These are phyloP conservation scores for Anacardium occidentale DNA, from an alignment of 345 rosid genomes.

Conservation along the genomic window DNA sequence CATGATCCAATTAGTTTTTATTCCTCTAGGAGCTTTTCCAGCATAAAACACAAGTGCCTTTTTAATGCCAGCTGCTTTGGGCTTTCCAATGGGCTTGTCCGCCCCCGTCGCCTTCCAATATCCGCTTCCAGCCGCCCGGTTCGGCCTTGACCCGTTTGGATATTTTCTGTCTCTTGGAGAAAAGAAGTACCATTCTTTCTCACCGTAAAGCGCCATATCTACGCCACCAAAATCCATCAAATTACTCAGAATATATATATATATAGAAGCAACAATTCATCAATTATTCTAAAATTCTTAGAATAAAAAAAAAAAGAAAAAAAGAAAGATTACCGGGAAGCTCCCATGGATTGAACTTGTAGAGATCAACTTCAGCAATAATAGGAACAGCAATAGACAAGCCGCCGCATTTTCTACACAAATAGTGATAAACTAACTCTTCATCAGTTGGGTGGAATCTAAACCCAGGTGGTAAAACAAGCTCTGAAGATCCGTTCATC, in stretches of 20 bases:
- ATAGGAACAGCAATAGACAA: slow-evolving; percentile 60
- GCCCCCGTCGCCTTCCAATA: slow-evolving; percentile 97
- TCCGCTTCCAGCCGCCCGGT: slow-evolving; percentile 83
- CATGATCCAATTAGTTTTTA: slow-evolving; percentile 97
- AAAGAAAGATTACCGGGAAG: slow-evolving; percentile 63
- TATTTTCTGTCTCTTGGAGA: slow-evolving; percentile 86
- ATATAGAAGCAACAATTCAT: not conserved
- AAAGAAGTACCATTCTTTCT: slow-evolving; percentile 93
- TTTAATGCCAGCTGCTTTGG: slow-evolving; percentile 72
- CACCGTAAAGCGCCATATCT: slow-evolving; percentile 79
- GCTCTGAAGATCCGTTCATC: slow-evolving; percentile 44
- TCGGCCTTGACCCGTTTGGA: slow-evolving; percentile 85
- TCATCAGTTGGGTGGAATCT: slow-evolving; percentile 96
- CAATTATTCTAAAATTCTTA: not conserved
- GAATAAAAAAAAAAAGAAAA: not conserved
- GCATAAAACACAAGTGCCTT: slow-evolving; percentile 88
- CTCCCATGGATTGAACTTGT: slow-evolving; percentile 87
- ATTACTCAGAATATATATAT: not conserved
- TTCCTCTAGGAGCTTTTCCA: slow-evolving; percentile 78
- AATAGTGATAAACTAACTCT: slow-evolving; percentile 75
- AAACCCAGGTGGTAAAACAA: slow-evolving; percentile 82
- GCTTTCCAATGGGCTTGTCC: slow-evolving; percentile 85
- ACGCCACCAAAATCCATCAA: not conserved
- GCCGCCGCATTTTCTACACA: slow-evolving; percentile 63
- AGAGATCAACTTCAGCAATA: slow-evolving; percentile 80